Base-by-base conservation (phyloP, 352 stramenopile genomes). In the Phytophthora parvispora region DNA sequence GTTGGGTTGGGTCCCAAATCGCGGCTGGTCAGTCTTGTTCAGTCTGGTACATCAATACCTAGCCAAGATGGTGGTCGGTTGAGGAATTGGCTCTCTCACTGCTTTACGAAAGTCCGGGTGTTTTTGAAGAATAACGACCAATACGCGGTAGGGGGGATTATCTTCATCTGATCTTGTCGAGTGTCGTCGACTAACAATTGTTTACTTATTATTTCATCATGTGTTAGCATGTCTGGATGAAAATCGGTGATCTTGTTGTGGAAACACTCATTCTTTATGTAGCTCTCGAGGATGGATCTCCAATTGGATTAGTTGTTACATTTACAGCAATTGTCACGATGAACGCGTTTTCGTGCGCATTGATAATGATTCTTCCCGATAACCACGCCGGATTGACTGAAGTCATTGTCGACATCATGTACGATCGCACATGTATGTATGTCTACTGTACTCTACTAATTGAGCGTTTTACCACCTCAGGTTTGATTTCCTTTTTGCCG, bases 401-500 rank as follows among this genome's bases (percentile, higher is more conserved):
- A 36, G 53, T 55, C 7, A 18, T 69, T 2, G 45, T 64, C 34
- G 62, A 69, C 62, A 56, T 32, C 4, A n/a, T 54, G 60, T 67
- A 60, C n/a, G n/a, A n/a, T n/a, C n/a, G n/a, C 25, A 28, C 31
- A 15, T 42, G 3, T 42, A n/a, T 42, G 34, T n/a, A 55, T n/a
- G n/a, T n/a, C n/a, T n/a, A n/a, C n/a, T n/a, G n/a, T n/a, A n/a
- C n/a, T n/a, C n/a, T n/a, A n/a, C n/a, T n/a, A n/a, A n/a, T n/a
- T n/a, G n/a, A n/a, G n/a, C n/a, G 8, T 16, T 50, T 50, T 18
- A 6, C 20, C n/a, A n/a, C n/a, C 6, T 48, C 25, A 86, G 72
- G 0, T 64, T 84, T 47, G 77, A 84, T 13, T 67, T 80, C 12
- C 47, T 72, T 3, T 54, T 82, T n/a, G 65, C 57, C 0, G 45